Evolutionary conservation across 2,329 filamentous ascomycete genomes (phyloP).

Genomic region (Botrytis byssoidea): DNA sequence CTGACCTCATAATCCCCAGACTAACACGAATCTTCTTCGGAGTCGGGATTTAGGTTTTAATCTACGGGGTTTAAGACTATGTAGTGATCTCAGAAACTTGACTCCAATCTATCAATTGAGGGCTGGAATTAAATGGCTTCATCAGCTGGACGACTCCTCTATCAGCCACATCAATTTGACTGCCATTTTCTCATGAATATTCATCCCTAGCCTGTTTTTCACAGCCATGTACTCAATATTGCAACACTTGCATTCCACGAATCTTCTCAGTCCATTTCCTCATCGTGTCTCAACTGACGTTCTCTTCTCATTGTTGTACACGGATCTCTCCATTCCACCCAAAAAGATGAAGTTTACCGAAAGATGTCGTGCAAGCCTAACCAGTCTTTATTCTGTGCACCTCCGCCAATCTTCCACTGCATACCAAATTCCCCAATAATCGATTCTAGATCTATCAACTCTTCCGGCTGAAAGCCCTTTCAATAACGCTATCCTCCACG

Average conservation of each 20-base stretch:
- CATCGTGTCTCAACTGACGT: background rate
- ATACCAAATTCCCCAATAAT: background rate
- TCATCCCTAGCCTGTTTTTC: background rate
- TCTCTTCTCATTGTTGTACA: background rate
- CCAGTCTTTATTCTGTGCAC: background rate
- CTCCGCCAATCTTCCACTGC: background rate
- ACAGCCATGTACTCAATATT: background rate
- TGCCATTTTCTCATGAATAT: background rate
- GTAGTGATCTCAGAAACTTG: background rate
- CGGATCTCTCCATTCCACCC: background rate
- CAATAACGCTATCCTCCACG: background rate
- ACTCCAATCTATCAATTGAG: background rate
- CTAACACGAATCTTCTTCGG: no score
- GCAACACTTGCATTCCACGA: background rate
- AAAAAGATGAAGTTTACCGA: constrained; percentile 1
- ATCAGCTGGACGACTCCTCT: background rate
- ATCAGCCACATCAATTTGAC: background rate
- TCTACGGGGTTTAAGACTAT: background rate
- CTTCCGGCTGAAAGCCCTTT: background rate
- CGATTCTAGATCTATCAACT: background rate
- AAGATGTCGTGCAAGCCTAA: background rate
- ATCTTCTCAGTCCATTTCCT: background rate
- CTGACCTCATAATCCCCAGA: no score
- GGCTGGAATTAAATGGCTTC: background rate
- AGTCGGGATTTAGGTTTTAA: background rate